These are phyloP conservation scores for Cruciata laevipes DNA, from an alignment of 257 asterid genomes.

Conservation along the genomic window DNA sequence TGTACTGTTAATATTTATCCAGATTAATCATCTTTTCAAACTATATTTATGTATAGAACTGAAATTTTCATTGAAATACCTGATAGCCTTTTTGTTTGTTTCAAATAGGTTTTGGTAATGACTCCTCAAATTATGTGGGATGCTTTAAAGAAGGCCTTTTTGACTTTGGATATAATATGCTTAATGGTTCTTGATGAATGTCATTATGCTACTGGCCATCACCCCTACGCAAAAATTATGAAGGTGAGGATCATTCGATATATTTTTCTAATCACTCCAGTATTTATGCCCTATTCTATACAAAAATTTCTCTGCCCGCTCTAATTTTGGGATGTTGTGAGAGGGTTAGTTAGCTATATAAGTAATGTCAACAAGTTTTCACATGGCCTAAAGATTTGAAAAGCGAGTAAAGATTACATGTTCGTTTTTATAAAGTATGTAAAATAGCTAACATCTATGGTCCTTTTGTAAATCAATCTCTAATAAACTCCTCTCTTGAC, in stretches of 20 bases:
- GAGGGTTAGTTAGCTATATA: neutral
- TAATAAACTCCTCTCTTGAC: neutral
- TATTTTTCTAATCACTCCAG: conserved; percentile 8
- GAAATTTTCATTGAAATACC: conserved; percentile 6
- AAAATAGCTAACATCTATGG: neutral
- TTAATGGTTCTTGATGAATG: conserved; percentile 76
- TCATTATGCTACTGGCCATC: conserved; percentile 73
- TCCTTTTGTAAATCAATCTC: neutral
- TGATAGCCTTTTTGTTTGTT: conserved; percentile 2
- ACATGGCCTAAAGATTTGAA: neutral
- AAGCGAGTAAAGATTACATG: neutral
- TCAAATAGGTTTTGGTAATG: conserved; percentile 71
- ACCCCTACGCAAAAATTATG: conserved; percentile 79
- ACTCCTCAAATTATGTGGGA: conserved; percentile 84
- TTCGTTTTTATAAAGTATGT: too few species aligned
- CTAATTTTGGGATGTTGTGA: neutral
- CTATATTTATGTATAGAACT: neutral
- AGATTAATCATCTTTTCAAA: neutral
- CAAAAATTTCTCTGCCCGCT: neutral
- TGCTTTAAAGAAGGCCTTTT: conserved; percentile 55
- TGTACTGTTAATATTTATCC: neutral
- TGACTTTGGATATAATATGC: conserved; percentile 42
- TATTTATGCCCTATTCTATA: conserved; percentile 4
- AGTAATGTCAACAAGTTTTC: neutral
- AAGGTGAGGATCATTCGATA: conserved; percentile 36